A percentile compares a stretch with the other conserved stretches of the same genome.
Conservation (phyloP, 441 rosid species). For the Croton setiger region DNA sequence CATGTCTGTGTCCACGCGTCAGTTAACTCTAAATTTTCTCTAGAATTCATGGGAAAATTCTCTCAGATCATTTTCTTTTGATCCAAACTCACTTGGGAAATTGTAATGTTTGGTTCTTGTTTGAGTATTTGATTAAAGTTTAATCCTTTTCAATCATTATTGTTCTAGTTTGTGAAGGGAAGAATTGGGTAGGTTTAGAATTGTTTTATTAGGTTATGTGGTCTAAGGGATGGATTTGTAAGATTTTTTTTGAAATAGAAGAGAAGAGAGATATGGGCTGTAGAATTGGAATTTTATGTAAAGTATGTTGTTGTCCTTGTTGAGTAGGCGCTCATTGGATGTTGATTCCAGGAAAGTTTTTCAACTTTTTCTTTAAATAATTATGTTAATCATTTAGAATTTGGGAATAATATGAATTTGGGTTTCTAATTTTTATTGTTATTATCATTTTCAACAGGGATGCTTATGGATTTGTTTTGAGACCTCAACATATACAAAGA, state of each 20-base stretch:
- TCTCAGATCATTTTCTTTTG: neutral
- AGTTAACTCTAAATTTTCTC: conserved; percentile 25
- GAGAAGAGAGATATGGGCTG: conserved; percentile 57
- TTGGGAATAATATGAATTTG: neutral
- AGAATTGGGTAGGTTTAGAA: neutral
- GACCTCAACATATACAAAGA: conserved; percentile 95
- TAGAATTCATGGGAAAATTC: conserved; percentile 35
- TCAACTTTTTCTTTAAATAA: too few relatives aligned
- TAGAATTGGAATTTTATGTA: conserved; percentile 42
- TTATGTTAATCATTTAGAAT: neutral
- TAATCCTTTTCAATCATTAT: too few relatives aligned
- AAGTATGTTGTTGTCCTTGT: conserved; percentile 95
- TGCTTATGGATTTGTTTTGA: conserved; percentile 93
- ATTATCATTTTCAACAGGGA: conserved; percentile 51
- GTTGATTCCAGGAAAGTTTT: conserved; percentile 76
- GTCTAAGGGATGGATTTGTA: conserved; percentile 21
- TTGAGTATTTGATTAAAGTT: too few relatives aligned
- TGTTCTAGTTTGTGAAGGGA: neutral
- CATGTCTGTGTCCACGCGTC: conserved; percentile 24
- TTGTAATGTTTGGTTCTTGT: neutral
- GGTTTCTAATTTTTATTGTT: conserved; percentile 1
- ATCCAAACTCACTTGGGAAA: neutral
- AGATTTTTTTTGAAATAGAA: conserved; percentile 29
- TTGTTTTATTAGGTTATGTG: conserved; percentile 15
- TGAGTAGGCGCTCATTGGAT: conserved; percentile 93